Evolutionary conservation across 805 yeast genomes (phyloP).

Genomic region (Candida wancherniae): DNA sequence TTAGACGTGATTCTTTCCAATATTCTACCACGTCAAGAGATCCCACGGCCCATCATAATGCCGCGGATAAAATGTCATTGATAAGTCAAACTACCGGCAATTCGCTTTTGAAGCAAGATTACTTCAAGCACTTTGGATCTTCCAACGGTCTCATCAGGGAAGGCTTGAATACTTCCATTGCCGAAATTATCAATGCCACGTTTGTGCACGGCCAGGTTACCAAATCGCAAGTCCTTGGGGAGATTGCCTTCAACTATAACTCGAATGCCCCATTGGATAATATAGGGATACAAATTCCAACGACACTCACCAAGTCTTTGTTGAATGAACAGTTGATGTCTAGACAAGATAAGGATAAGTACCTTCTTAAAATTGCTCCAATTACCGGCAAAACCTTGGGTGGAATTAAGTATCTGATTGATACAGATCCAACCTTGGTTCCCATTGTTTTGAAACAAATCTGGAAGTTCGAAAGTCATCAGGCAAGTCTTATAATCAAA

Average conservation of each 20-base stretch:
- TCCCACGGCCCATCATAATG: slow-evolving; percentile 19
- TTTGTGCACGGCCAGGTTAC: slow-evolving; percentile 62
- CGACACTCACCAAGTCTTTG: slow-evolving; percentile 48
- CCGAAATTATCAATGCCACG: slow-evolving; percentile 77
- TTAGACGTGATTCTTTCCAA: slow-evolving; percentile 30
- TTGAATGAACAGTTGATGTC: slow-evolving; percentile 35
- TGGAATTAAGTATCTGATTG: slow-evolving; percentile 69
- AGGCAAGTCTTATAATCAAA: slow-evolving; percentile 79
- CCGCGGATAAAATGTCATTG: slow-evolving; percentile 17
- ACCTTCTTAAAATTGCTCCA: slow-evolving; percentile 42
- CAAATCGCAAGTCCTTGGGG: slow-evolving; percentile 71
- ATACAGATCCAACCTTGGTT: slow-evolving; percentile 38
- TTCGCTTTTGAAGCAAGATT: slow-evolving; percentile 43
- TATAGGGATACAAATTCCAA: slow-evolving; percentile 37
- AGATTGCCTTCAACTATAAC: slow-evolving; percentile 73
- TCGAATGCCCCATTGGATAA: slow-evolving; percentile 21
- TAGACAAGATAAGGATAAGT: slow-evolving; percentile 28
- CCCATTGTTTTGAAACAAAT: slow-evolving; percentile 75
- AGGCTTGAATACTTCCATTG: slow-evolving; percentile 79
- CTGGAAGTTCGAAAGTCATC: slow-evolving; percentile 85
- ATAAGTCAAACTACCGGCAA: slow-evolving; percentile 39
- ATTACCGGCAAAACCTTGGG: slow-evolving; percentile 67
- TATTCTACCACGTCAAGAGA: slow-evolving; percentile 39
- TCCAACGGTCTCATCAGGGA: slow-evolving; percentile 10
- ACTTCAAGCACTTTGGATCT: slow-evolving; percentile 31